Base-by-base conservation (phyloP, 2,329 filamentous ascomycete genomes). In the Trichothecium roseum region DNA sequence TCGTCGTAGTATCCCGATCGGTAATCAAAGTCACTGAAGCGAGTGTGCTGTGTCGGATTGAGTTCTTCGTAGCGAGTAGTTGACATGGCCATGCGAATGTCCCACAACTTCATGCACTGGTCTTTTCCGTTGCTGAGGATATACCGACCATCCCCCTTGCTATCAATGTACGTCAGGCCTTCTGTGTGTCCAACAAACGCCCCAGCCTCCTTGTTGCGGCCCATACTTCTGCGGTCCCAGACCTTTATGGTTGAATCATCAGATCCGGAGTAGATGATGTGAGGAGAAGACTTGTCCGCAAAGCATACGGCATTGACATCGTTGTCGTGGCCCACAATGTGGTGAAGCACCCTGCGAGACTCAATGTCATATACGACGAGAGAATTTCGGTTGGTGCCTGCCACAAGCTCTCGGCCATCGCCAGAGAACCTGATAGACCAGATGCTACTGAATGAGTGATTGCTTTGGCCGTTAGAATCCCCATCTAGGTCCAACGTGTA, bases 241-340 rank as follows among this genome's bases (percentile, higher is more conserved):
- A 98, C 86, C 52, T 94, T 94, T 49, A 96, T 74, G 1, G 86
- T 93, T 3, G 84, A 81, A 52, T 98, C 91, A 52, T 98, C 91
- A 0, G 87, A 94, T 15, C 91, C 91, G 1, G 88, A 95, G 60
- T 95, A 96, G 3, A 98, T 68, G 41, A 96, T 89, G 53, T 98
- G 88, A 1, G 91, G 89, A 0, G 85, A 93, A 20, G 74, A 73
- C 41, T 78, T 79, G 57, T 96, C 88, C 1, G 87, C 91, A 50
- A 94, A 96, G 57, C 88, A 95, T 1, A 98, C 91, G 4, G 91
- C 91, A 48, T 96, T 98, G 37, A 96, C 89, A 54, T 98, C 87
- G 46, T 93, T 77, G 4, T 75, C 64, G 51, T 98, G 91, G 1
- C 86, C 88, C 13, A 68, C 65, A 18, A 94, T 75, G 32, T 78